Percentiles rank a stretch among this genome's conserved stretches.
These are phyloP conservation scores for Cercospora brassicicola DNA, from an alignment of 2,329 filamentous ascomycete genomes.

Conservation along the genomic window DNA sequence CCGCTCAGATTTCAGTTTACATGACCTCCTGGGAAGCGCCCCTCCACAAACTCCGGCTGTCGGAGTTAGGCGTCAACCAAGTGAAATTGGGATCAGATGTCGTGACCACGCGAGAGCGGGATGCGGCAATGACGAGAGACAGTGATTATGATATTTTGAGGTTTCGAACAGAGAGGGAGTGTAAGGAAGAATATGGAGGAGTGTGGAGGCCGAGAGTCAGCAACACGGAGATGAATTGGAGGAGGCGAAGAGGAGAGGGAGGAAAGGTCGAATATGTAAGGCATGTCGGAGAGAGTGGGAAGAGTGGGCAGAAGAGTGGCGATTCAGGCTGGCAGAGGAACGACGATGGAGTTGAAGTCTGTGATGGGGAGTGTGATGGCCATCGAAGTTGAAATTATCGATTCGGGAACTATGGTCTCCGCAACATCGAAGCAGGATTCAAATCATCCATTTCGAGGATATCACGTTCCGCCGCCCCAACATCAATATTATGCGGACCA, in stretches of 20 bases:
- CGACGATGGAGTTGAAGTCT: slow-evolving; percentile 4
- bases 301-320: background rate
- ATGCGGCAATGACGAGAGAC: slow-evolving; percentile 18
- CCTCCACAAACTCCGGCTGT: background rate
- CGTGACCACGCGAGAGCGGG: slow-evolving; percentile 13
- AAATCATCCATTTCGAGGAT: background rate
- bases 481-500: background rate
- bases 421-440: background rate
- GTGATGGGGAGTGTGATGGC: slow-evolving; percentile 7
- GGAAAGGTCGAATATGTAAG: slow-evolving; percentile 5
- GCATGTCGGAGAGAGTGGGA: background rate
- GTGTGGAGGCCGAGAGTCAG: slow-evolving; percentile 19
- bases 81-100: background rate
- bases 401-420: background rate
- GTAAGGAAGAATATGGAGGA: slow-evolving; percentile 12
- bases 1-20: slow-evolving; percentile 9
- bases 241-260: slow-evolving; percentile 5
- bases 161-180: slow-evolving; percentile 17
- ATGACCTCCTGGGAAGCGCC: slow-evolving; percentile 11
- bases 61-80: slow-evolving; percentile 1
- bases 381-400: background rate
- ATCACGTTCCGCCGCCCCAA: background rate
- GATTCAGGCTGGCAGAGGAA: background rate
- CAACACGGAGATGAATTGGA: slow-evolving; percentile 22
- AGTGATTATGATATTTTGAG: slow-evolving; percentile 21